Conservation (phyloP, 2,329 filamentous ascomycete species). For the Cladosporium velox region DNA sequence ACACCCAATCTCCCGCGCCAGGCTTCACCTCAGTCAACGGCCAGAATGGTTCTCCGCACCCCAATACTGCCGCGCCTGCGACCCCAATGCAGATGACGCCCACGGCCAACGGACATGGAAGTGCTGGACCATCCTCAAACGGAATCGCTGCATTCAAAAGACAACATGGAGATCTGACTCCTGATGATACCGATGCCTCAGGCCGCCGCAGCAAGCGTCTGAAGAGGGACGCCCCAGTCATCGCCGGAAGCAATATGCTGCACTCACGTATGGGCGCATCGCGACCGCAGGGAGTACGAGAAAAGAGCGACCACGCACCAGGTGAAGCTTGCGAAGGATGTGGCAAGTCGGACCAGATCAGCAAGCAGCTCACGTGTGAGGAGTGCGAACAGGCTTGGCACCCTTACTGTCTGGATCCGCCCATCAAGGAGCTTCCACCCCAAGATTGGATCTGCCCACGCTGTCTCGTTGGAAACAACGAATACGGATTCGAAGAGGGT, state of each 20-base stretch:
- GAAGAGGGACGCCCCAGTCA: conserved; percentile 81
- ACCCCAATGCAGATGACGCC: conserved; percentile 55
- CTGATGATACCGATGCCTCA: conserved; percentile 47
- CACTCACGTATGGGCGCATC: conserved; percentile 81
- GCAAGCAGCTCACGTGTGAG: conserved; percentile 77
- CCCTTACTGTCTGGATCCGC: conserved; percentile 84
- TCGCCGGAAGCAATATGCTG: conserved; percentile 96
- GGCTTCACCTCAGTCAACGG: conserved; percentile 63
- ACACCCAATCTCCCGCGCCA: conserved; percentile 44
- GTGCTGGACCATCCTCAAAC: conserved; percentile 30
- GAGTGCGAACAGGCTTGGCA: conserved; percentile 90
- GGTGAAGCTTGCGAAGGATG: conserved; percentile 81
- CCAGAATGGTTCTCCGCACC: conserved; percentile 44
- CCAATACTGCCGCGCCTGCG: conserved; percentile 39
- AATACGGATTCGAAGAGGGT: conserved; percentile 97
- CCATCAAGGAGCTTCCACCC: conserved; percentile 75
- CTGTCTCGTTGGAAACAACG: conserved; percentile 91
- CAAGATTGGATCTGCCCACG: conserved; percentile 94
- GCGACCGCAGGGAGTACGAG: conserved; percentile 58
- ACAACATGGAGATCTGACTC: conserved; percentile 55
- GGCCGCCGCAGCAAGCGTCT: conserved; percentile 84
- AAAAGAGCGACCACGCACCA: conserved; percentile 58
- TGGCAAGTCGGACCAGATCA: conserved; percentile 72
- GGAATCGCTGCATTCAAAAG: conserved; percentile 63
- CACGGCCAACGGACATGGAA: conserved; percentile 24